These are phyloP conservation scores for Claviceps digitariae DNA, from an alignment of 2,329 filamentous ascomycete species.

Conservation along the genomic window DNA sequence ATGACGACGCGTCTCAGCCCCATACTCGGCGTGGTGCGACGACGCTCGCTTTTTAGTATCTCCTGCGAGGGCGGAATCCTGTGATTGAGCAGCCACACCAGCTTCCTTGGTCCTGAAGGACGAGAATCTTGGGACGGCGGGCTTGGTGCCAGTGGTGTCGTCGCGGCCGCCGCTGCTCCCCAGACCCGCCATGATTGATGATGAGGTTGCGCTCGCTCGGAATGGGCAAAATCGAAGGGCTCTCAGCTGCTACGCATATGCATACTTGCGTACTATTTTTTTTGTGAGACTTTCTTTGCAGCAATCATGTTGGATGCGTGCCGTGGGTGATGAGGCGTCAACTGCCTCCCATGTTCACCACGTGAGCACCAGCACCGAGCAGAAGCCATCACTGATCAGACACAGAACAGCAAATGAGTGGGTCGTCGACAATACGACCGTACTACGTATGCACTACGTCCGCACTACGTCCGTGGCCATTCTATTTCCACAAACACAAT, in stretches of 20 bases:
- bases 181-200: conserved; percentile 14
- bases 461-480: too few relatives aligned
- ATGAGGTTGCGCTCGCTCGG: not conserved
- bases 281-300: too few relatives aligned
- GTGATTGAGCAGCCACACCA: conserved; percentile 20
- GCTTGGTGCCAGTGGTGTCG: conserved; percentile 5
- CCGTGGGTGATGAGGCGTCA: too few relatives aligned
- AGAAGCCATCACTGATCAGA: too few relatives aligned
- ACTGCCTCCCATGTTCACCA: too few relatives aligned
- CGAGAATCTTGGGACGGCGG: conserved; percentile 49
- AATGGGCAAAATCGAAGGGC: too few relatives aligned
- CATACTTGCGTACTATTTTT: not conserved
- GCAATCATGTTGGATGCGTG: too few relatives aligned
- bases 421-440: too few relatives aligned
- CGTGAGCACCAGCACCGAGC: too few relatives aligned
- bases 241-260: not conserved
- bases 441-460: too few relatives aligned
- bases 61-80: conserved; percentile 3
- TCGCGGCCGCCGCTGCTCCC: conserved; percentile 13
- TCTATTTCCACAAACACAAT: too few relatives aligned
- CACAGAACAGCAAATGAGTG: too few relatives aligned
- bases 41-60: conserved; percentile 10
- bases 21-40: conserved; percentile 2
- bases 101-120: conserved; percentile 48
- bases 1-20: conserved; percentile 6